phyloP scores from a whole-genome alignment of 1,139 yeast species.

The Diutina neorugosa region DNA sequence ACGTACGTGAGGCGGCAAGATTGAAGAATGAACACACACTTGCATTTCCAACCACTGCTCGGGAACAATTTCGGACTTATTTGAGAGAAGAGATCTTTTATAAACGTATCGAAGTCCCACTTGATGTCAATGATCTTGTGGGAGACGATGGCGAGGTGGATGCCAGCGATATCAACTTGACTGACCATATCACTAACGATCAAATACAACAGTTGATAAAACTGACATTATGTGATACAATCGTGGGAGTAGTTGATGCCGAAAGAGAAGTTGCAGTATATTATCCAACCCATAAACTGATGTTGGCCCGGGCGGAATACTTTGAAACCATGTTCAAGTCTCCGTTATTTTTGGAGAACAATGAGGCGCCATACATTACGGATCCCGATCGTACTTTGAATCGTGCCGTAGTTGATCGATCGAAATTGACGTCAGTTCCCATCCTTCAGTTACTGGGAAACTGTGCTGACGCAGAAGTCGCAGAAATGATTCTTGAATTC shows the following conservation, averaged over 20 bases:
- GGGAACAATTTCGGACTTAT: constrained; percentile 30
- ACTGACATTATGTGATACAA: constrained; percentile 35
- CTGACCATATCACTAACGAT: constrained; percentile 10
- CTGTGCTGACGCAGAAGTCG: constrained; percentile 22
- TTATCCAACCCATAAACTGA: constrained; percentile 55
- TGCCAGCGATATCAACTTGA: constrained; percentile 21
- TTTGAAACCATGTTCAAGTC: constrained; percentile 56
- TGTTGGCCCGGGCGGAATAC: constrained; percentile 50
- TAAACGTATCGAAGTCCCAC: constrained; percentile 8
- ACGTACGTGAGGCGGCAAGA: constrained; percentile 20
- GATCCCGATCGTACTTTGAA: constrained; percentile 4
- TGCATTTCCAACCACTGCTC: constrained; percentile 33
- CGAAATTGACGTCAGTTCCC: constrained; percentile 15
- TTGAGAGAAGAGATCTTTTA: constrained; percentile 27
- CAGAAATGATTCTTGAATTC: constrained; percentile 43
- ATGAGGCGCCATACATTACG: constrained; percentile 7
- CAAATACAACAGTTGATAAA: constrained; percentile 13
- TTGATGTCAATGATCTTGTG: constrained; percentile 4
- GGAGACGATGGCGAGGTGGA: constrained; percentile 10
- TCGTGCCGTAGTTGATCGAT: constrained; percentile 13
- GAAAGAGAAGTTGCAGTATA: constrained; percentile 17
- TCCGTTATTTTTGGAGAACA: constrained; percentile 15
- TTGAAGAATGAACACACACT: constrained; percentile 33
- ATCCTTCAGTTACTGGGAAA: constrained; percentile 18
- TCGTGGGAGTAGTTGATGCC: constrained; percentile 27